Conservation (phyloP, 768 basidiomycete genomes). For the Chalciporus piperatus region DNA sequence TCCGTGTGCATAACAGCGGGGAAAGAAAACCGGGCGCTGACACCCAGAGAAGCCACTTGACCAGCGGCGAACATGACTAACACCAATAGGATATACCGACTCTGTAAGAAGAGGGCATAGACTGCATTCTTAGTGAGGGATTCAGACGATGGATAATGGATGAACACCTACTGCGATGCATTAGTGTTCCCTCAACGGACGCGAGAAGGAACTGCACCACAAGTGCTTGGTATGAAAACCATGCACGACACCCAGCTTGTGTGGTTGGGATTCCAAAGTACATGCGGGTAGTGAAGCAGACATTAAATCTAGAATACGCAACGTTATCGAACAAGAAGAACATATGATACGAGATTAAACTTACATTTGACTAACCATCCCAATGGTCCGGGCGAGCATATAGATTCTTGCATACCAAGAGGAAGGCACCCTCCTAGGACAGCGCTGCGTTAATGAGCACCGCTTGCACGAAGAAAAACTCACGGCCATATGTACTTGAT, state of each 20-base stretch:
- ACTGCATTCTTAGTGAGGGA: constrained; percentile 4
- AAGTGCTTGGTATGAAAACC: constrained; percentile 17
- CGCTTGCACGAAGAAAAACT: background rate
- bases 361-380: constrained; percentile 19
- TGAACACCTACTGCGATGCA: constrained; percentile 6
- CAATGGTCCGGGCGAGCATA: constrained; percentile 13
- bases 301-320: constrained; percentile 14
- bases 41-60: constrained; percentile 17
- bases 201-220: constrained; percentile 13
- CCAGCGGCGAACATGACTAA: constrained; percentile 5
- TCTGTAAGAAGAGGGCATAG: constrained; percentile 14
- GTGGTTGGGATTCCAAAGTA: constrained; percentile 5
- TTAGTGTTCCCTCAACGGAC: constrained; percentile 11
- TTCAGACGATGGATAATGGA: too few relatives aligned
- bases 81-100: constrained; percentile 5
- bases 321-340: background rate
- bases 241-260: constrained; percentile 8
- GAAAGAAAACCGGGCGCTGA: constrained; percentile 13
- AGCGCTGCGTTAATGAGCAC: background rate
- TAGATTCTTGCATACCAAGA: constrained; percentile 11
- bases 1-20: constrained; percentile 7
- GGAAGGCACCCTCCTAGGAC: constrained; percentile 5
- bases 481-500: constrained; percentile 20
- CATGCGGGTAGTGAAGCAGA: constrained; percentile 22
- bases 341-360: background rate